Percentiles rank a stretch among this genome's conserved stretches.
Evolutionary conservation across 108 stramenopile genomes (phyloP).

Genomic region (Cafeteria roenbergensis): DNA sequence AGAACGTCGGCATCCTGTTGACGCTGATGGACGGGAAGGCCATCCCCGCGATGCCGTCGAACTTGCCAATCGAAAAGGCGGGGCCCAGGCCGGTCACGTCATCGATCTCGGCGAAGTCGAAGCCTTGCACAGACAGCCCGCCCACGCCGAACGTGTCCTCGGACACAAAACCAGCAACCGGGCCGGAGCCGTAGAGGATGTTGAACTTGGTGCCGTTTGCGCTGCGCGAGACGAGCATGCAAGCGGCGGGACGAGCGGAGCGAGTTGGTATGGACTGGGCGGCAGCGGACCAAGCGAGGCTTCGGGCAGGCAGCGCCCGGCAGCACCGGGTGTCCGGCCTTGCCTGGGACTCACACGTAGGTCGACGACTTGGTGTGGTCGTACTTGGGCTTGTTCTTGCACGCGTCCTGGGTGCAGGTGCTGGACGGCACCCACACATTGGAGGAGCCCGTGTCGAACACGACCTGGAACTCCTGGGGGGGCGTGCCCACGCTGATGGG

Average conservation of each 20-base stretch:
- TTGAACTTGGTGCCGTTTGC: constrained; percentile 59
- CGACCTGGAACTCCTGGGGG: constrained; percentile 68
- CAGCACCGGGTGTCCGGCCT: no score
- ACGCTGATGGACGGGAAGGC: no score
- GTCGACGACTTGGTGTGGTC: constrained; percentile 36
- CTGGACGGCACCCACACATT: constrained; percentile 92
- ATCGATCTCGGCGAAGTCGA: constrained; percentile 51
- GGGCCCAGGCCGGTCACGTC: constrained; percentile 93
- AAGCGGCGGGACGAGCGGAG: constrained; percentile 25
- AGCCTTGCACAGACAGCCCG: constrained; percentile 30
- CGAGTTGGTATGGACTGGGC: not conserved
- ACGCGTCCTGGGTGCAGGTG: constrained; percentile 59
- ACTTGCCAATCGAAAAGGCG: constrained; percentile 72
- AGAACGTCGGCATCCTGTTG: no score
- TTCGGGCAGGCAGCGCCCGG: no score
- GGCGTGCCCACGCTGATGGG: constrained; percentile 53
- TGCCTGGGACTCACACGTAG: no score
- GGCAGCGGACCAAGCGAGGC: not conserved
- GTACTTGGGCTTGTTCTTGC: constrained; percentile 47
- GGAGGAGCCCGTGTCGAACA: constrained; percentile 88
- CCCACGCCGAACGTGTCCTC: constrained; percentile 35
- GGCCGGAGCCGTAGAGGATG: constrained; percentile 81
- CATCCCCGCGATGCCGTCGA: constrained; percentile 2
- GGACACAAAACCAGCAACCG: constrained; percentile 40
- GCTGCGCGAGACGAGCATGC: constrained; percentile 1